Evolutionary conservation across 1,284 basidiomycete species (phyloP), one percentile per base, ranked within the genome.

Genomic region (Boletus subluridellus): DNA sequence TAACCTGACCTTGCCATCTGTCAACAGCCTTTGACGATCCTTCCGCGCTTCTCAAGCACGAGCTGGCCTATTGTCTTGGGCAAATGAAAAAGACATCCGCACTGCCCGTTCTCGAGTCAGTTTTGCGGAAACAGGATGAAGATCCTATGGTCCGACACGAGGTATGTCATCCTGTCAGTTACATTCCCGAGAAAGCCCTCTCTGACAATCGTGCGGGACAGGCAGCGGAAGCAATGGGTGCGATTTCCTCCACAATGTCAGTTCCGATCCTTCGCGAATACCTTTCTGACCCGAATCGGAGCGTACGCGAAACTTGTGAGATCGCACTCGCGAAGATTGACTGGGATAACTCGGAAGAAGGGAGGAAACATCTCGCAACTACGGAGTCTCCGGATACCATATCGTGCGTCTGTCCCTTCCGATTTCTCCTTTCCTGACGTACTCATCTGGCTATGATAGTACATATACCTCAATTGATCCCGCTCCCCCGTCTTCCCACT

Each of bases 121-220:
- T 97, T 6, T 81, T 99, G 35, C 78, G 82, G 59, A 78, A 92
- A 65, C 72, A 75, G 49, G 71, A 78, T 5, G 89, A 96, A 73
- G 94, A 99, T 76, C 89, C 94, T 1, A 99, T 99, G 97, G 97
- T 99, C 58, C 82, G 96, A 56, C 96, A 99, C 78, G 96, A 99
- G 81, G 92, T 91, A 63, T 63, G 78, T 70, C 60, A 45, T 56
- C 34, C 35, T 51, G 21, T 46, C 48, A 38, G 39, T 53, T 44
- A 21, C 41, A 30, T 37, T 24, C 52, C 38, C 24, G 30, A 15
- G 14, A 24, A 35, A 17, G 9, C 41, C 52, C 30, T 47, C 41
- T 44, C 49, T 60, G 59, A 66, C 26, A 34, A 37, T 52, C 51
- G 15, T 60, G 52, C 50, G 54, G 61, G 62, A 48, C 63, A 94